Conservation (phyloP, 2,329 filamentous ascomycete genomes). For the Colletotrichum sp. region DNA sequence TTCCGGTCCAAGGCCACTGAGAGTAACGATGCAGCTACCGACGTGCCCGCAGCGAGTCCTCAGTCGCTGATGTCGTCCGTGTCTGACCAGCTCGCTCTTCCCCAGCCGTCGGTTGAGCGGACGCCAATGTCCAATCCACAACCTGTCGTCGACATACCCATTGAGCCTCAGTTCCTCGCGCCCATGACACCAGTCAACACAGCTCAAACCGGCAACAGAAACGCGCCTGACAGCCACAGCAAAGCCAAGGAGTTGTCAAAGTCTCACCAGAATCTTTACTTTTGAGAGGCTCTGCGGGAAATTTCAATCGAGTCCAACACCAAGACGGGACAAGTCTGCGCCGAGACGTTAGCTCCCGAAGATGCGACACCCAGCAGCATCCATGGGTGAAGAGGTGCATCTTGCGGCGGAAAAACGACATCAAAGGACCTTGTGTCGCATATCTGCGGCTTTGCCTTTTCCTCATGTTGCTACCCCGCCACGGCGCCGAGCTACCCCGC, state of each 20-base stretch:
- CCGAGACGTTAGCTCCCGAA: neutral
- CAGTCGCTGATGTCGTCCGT: neutral
- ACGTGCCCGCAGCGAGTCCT: neutral
- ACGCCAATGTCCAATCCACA: neutral
- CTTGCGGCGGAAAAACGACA: neutral
- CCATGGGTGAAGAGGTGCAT: neutral
- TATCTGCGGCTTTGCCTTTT: constrained; percentile 12
- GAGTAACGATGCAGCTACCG: neutral
- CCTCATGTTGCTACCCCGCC: neutral
- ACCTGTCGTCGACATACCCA: neutral
- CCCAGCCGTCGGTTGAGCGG: neutral
- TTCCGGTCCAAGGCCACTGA: constrained; percentile 13
- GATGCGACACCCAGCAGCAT: neutral
- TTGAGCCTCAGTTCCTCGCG: neutral
- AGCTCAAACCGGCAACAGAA: neutral
- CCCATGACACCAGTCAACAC: neutral
- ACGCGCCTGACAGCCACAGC: neutral
- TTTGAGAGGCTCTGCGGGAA: neutral
- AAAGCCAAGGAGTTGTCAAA: constrained; percentile 12
- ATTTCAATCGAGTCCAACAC: neutral
- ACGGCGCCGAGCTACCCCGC: constrained; percentile 17
- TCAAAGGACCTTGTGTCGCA: neutral
- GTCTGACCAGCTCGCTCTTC: neutral
- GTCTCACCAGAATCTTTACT: constrained; percentile 17
- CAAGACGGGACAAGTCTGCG: neutral